phyloP scores from a whole-genome alignment of 2,329 filamentous ascomycete species.

The Cryphonectria carpinicola region DNA sequence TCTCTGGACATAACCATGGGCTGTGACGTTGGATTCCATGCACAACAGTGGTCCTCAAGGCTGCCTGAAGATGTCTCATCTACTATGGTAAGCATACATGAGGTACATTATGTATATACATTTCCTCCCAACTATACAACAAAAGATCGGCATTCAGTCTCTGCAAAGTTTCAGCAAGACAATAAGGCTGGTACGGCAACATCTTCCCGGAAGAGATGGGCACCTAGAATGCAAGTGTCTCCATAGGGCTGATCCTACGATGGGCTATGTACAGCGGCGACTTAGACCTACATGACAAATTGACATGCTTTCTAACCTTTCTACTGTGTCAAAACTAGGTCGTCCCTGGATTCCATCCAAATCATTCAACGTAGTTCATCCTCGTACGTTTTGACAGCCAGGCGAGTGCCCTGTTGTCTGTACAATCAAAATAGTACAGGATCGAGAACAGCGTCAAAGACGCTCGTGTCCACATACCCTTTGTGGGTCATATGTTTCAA shows the following conservation, averaged over 20 bases:
- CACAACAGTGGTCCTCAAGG: background rate
- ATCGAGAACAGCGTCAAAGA: conserved; percentile 6
- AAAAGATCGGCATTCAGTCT: background rate
- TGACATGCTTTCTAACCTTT: no score
- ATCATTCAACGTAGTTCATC: background rate
- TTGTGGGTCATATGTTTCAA: conserved; percentile 23
- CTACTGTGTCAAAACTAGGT: background rate
- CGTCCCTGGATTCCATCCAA: background rate
- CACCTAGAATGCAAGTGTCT: background rate
- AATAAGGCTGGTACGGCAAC: background rate
- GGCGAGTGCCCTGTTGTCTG: background rate
- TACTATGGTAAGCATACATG: no score
- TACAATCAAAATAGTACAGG: background rate
- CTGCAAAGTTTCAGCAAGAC: background rate
- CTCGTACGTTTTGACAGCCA: background rate
- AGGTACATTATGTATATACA: no score
- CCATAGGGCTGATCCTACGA: background rate
- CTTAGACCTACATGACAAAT: background rate
- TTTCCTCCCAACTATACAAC: no score
- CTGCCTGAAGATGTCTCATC: background rate
- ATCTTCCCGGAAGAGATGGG: background rate
- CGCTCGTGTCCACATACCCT: conserved; percentile 17
- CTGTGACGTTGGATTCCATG: no score
- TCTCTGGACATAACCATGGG: no score
- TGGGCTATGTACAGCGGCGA: background rate